Base-by-base conservation (phyloP, 495 filamentous ascomycete genomes). In the Sphaerosporella brunnea region DNA sequence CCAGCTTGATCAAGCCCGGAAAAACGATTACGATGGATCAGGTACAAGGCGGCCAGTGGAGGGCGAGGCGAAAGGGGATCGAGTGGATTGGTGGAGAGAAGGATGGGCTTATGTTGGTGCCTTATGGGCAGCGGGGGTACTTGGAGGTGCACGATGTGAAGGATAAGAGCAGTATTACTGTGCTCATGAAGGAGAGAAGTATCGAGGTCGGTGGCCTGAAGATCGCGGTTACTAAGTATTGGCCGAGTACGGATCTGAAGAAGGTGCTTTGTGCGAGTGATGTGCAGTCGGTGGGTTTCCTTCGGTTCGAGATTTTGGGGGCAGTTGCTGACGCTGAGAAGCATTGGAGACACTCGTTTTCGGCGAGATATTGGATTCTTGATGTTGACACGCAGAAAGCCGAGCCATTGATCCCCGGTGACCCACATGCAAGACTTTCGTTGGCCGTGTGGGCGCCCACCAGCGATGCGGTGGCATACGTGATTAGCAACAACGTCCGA, bases 1-100 rank as follows among this genome's bases (percentile, higher is more conserved):
- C 82, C 1, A 65, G 66, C 13, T 67, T 71, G 28, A 69, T 68
- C 24, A 82, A 80, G 23, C 72, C 72, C 25, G 84, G 83, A 10
- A 90, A 80, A 64, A 73, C 76, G 32, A 69, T 96, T 25, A 88
- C 82, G 2, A 65, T 96, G 13, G 75, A 88, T 40, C 79, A 93
- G 56, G 75, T 93, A 9, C 66, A 88, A 61, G 60, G 51, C 1
- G 82, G 87, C 13, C 59, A 69, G 56, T 97, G 86, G 85, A 64
- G 64, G 7, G 63, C 84, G 18, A 64, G 63, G 36, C 70, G 66
- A 36, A 83, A 88, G 58, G 71, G 69, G 21, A 82, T 96, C 45
- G 76, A 78, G 9, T 97, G 90, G 90, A 88, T 96, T 46, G 74
- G 74, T 7, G 85, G 84, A 21, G 80, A 93, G 62, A 87, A 95